These are phyloP conservation scores for Cymbopogon flexuosus DNA, from an alignment of 202 grass and related monocot genomes.

Conservation along the genomic window DNA sequence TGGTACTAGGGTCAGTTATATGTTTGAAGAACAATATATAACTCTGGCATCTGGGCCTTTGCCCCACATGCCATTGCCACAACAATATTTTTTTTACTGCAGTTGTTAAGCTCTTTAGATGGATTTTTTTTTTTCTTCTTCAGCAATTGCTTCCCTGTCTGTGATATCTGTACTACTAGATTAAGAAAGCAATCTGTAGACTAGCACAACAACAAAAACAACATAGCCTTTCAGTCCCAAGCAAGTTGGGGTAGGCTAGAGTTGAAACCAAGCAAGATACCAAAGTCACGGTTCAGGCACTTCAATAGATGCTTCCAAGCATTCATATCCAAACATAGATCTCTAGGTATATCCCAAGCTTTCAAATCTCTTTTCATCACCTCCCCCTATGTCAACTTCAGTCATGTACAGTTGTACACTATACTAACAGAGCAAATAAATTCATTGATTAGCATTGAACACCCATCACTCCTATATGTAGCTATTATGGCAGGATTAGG, in stretches of 20 bases:
- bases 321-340: too few species aligned
- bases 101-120: neutral
- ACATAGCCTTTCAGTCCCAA: too few species aligned
- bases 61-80: neutral
- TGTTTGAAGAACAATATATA: neutral
- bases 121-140: neutral
- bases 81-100: neutral
- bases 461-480: neutral
- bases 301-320: too few species aligned
- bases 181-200: neutral
- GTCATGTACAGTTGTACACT: too few species aligned
- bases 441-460: neutral
- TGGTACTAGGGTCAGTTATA: neutral
- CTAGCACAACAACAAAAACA: neutral
- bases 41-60: neutral
- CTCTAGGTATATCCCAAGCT: too few species aligned
- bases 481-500: neutral
- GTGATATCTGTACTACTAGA: neutral
- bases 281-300: too few species aligned
- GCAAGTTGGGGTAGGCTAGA: too few species aligned
- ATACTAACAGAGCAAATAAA: neutral
- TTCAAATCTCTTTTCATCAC: too few species aligned
- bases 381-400: too few species aligned
- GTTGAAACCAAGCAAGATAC: too few species aligned
- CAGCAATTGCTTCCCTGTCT: neutral